Base-by-base conservation (phyloP, 352 stramenopile genomes). In the Phytophthora cryptogea region DNA sequence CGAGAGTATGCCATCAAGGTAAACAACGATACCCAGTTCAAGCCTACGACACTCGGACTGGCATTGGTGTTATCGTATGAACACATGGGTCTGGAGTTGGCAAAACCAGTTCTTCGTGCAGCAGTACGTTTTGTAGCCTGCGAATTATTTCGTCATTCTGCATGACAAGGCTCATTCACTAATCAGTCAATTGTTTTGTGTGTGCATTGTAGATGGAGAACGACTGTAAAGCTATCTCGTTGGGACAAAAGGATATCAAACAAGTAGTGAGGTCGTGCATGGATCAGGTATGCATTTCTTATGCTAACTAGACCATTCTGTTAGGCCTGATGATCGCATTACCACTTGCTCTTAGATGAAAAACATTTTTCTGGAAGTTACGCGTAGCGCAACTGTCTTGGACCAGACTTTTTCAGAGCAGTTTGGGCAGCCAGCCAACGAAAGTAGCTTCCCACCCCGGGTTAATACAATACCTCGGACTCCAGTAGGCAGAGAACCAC, bases 1-100 rank as follows among this genome's bases (percentile, higher is more conserved):
- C 84, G 98, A 36, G 88, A 98, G 45, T 99, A 99, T 73, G 96
- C 92, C 4, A 78, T 90, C 57, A 99, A 99, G 54, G 84, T 96
- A 30, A 97, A 98, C 63, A 89, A 78, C 47, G 79, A 96, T 44
- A 94, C 94, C 54, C 78, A 96, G 54, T 99, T 99, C 66, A 77
- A 91, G 50, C 96, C 97, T 1, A 99, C 96, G 26, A 85, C 81
- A 8, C 72, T 96, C 11, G 90, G 90, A 0, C 54, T 97, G 14
- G 90, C 88, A 1, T 78, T 99, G 8, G 94, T 99, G 42, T 54
- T 93, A 16, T 90, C 83, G n/a, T 97, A 96, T 60, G 86, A 96
- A 48, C 73, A 94, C 37, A 93, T 99, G 95, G 95, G 96, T 8
- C 90, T 98, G 35, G 95, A 98, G 45, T 68, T 99, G 14, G 97